Evolutionary conservation across 2,329 filamentous ascomycete genomes (phyloP).

Genomic region (Laburnicola sp.): DNA sequence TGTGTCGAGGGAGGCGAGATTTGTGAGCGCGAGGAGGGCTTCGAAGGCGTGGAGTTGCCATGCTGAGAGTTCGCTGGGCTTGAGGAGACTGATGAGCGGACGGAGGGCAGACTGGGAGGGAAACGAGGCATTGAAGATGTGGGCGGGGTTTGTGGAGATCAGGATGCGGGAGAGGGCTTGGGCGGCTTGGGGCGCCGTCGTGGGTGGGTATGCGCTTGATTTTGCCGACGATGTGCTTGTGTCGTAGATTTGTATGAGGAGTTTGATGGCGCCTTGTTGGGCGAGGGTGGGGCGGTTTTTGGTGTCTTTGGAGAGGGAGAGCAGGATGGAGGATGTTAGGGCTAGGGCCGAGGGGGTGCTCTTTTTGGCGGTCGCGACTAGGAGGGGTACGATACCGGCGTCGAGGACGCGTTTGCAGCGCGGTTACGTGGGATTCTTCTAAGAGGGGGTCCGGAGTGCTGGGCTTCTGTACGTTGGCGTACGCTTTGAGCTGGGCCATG

Average conservation of each 20-base stretch:
- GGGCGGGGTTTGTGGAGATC: constrained; percentile 80
- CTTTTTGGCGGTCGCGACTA: constrained; percentile 75
- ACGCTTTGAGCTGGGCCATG: constrained; percentile 88
- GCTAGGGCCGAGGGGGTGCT: constrained; percentile 71
- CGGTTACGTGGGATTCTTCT: constrained; percentile 72
- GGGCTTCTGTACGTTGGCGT: constrained; percentile 79
- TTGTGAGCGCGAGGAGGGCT: constrained; percentile 86
- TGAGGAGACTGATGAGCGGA: constrained; percentile 75
- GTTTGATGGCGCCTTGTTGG: constrained; percentile 89
- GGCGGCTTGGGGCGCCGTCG: constrained; percentile 61
- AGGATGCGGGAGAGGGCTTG: constrained; percentile 83
- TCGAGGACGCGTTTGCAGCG: constrained; percentile 80
- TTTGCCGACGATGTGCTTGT: constrained; percentile 54
- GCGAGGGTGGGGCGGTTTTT: constrained; percentile 77
- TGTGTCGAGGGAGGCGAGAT: constrained; percentile 77
- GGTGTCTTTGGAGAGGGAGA: constrained; percentile 74
- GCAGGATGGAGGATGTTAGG: constrained; percentile 75
- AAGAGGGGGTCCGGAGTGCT: constrained; percentile 68
- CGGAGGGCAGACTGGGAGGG: constrained; percentile 77
- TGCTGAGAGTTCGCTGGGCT: constrained; percentile 57
- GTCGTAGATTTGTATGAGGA: constrained; percentile 73
- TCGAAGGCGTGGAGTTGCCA: constrained; percentile 91
- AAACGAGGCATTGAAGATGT: constrained; percentile 80
- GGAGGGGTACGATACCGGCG: constrained; percentile 72
- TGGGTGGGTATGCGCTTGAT: constrained; percentile 35